Percentiles rank a stretch among this genome's conserved stretches.
Evolutionary conservation across 352 stramenopile genomes (phyloP).

Genomic region (Phytopythium kandeliae): DNA sequence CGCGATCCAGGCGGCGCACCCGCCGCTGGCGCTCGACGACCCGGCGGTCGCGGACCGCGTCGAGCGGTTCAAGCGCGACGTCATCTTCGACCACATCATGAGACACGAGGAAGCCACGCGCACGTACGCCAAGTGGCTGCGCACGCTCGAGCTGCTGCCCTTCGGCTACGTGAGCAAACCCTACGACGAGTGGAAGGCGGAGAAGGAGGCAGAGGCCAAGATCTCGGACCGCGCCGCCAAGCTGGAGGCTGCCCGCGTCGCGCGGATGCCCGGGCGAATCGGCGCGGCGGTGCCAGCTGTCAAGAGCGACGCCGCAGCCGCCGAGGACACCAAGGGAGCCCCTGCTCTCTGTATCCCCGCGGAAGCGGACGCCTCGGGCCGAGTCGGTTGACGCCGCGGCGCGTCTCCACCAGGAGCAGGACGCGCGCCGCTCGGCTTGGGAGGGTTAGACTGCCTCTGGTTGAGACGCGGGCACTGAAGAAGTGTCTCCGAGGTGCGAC

Average conservation of each 20-base stretch:
- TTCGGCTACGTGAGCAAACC: constrained; percentile 63
- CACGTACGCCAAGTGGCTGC: constrained; percentile 80
- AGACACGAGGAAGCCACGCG: constrained; percentile 66
- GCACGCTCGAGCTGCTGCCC: constrained; percentile 57
- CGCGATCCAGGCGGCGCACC: constrained; percentile 59
- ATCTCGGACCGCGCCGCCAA: constrained; percentile 33
- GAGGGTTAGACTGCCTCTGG: too few relatives aligned
- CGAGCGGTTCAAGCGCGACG: constrained; percentile 72
- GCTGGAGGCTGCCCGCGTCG: constrained; percentile 30
- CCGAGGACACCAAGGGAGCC: background rate
- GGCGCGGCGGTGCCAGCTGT: background rate
- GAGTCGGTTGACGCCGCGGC: too few relatives aligned
- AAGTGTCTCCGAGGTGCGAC: too few relatives aligned
- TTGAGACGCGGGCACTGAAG: too few relatives aligned
- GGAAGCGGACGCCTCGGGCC: too few relatives aligned
- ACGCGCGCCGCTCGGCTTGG: background rate
- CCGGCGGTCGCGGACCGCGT: constrained; percentile 36
- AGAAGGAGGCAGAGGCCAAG: constrained; percentile 58
- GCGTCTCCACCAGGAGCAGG: background rate
- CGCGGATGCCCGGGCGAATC: constrained; percentile 4
- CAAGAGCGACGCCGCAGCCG: background rate
- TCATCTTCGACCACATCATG: constrained; percentile 84
- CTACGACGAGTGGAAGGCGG: constrained; percentile 63
- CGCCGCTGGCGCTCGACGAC: constrained; percentile 61
- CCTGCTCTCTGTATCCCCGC: too few relatives aligned